A percentile compares a stretch with the other conserved stretches of the same genome.
Evolutionary conservation across 805 yeast genomes (phyloP).

Genomic region (Saturnispora besseyi): DNA sequence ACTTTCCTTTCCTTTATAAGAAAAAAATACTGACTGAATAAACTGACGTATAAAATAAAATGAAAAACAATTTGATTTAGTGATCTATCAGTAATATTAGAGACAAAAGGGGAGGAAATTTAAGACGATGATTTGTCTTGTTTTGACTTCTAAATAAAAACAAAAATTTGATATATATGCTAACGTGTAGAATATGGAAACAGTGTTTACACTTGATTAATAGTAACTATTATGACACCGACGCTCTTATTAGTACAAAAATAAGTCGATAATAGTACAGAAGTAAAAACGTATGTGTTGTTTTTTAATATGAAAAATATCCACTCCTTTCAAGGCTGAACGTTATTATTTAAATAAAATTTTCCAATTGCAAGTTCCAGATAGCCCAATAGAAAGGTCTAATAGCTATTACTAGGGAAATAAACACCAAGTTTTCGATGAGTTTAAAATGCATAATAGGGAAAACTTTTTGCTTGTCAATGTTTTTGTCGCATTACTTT

Average conservation of each 20-base stretch:
- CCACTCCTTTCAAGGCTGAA: background rate
- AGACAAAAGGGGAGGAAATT: background rate
- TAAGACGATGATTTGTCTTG: too few species aligned
- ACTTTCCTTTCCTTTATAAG: background rate
- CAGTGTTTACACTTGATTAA: too few species aligned
- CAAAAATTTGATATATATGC: too few species aligned
- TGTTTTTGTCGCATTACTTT: background rate
- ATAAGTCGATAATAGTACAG: too few species aligned
- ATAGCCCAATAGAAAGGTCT: background rate
- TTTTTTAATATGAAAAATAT: background rate
- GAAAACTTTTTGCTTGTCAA: constrained; percentile 4
- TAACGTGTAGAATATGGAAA: too few species aligned
- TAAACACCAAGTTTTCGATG: background rate
- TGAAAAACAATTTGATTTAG: background rate
- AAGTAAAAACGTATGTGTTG: background rate
- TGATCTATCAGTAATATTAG: background rate
- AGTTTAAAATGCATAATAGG: background rate
- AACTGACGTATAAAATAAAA: background rate
- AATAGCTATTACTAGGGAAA: background rate
- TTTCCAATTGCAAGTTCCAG: background rate
- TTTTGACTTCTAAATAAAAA: too few species aligned
- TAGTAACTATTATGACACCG: too few species aligned
- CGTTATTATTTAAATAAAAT: background rate
- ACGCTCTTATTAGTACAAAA: too few species aligned
- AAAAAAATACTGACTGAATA: background rate